Conservation (phyloP, 768 basidiomycete species). For the Austroboletus eburneus region DNA sequence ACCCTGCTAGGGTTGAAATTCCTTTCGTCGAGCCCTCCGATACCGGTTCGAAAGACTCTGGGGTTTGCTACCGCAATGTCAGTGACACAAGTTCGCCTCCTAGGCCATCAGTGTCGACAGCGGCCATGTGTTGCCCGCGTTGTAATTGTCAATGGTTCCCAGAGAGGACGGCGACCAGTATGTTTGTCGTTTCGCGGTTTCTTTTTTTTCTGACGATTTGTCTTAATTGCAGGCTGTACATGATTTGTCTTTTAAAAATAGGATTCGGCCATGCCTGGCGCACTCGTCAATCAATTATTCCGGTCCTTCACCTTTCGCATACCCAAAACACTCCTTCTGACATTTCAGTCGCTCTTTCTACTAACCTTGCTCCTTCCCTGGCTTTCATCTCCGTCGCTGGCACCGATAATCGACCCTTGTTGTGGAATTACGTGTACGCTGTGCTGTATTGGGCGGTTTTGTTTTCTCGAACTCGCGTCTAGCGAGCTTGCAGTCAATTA, state of each 20-base stretch:
- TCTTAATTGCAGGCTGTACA: background rate
- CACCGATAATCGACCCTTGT: conserved; percentile 17
- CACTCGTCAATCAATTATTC: conserved; percentile 1
- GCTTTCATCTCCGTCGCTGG: conserved; percentile 16
- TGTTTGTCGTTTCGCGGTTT: background rate
- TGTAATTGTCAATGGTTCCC: conserved; percentile 30
- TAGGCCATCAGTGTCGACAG: conserved; percentile 25
- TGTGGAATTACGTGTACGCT: conserved; percentile 34
- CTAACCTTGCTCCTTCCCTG: conserved; percentile 7
- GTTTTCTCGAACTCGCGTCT: background rate
- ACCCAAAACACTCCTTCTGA: background rate
- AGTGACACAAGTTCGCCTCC: conserved; percentile 9
- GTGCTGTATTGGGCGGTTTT: conserved; percentile 1
- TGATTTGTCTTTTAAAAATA: too few species aligned
- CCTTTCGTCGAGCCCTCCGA: conserved; percentile 20
- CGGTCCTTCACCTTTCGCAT: conserved; percentile 15
- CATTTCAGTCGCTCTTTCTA: background rate
- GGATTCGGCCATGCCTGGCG: background rate
- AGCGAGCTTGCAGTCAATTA: background rate
- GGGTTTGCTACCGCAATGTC: conserved; percentile 2
- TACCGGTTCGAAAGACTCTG: conserved; percentile 7
- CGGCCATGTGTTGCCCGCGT: conserved; percentile 17
- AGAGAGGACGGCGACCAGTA: conserved; percentile 21
- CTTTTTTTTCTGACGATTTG: background rate
- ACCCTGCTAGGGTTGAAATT: conserved; percentile 3